Evolutionary conservation across 1,284 basidiomycete species (phyloP), one percentile per base, ranked within the genome.

Genomic region (Heterobasidion occidentale): DNA sequence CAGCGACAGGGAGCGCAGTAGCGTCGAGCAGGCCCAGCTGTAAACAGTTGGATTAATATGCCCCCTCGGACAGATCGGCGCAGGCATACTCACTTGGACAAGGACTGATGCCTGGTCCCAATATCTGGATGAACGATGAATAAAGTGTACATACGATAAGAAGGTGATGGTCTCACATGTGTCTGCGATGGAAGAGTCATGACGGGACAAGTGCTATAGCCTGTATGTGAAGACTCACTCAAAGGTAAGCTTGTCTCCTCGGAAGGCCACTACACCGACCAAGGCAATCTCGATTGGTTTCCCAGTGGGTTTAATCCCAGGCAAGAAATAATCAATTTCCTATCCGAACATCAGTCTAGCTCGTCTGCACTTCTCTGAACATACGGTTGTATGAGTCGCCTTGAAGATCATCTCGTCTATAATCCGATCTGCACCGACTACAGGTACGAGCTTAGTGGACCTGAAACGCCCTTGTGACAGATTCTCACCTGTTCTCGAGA

Each of bases 241-340:
- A 61, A 80, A 78, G 46, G 74, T 76, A 42, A 80, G 63, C 59
- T 77, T 76, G 62, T 81, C 77, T 8, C 80, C 78, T 56, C 77
- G 69, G 56, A 81, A 77, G 20, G 76, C 77, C 17, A 80, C 70
- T 12, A 81, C 70, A 8, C 76, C 76, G n/a, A 79, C 76, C 58
- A 81, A 66, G 1, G 78, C 77, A 3, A 80, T 70, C 54, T 74
- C 70, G 34, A 80, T 62, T 7, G 66, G 63, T 57, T 72, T 77
- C 27, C 74, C 73, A 1, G 76, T 80, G 19, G 79, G 76, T 42
- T 74, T 71, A 20, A 80, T 63, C 17, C 76, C 77, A 3, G 76
- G 77, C 14, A 78, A 64, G 56, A 80, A 74, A 70, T 78, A 79
- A 60, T 79, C 77, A 48, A 78, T 77, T 60, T 75, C 75, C 76